Evolutionary conservation across 163 green algal genomes (phyloP).

Genomic region (Chloroidium sp.): DNA sequence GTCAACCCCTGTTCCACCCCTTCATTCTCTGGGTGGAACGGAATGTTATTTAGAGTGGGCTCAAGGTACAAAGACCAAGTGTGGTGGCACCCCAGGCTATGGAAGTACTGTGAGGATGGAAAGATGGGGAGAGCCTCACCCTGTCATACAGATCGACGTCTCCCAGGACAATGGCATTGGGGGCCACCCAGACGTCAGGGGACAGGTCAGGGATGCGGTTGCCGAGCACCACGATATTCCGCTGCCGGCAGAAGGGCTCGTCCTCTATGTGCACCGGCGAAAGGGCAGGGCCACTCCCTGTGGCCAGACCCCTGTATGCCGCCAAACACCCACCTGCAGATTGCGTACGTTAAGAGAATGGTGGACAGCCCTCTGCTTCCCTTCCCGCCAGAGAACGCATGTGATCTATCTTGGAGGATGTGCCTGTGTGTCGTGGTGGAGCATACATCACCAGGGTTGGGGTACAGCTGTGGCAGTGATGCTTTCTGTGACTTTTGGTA

Average conservation of each 20-base stretch:
- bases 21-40: too few relatives aligned
- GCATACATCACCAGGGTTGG: background rate
- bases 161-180: constrained; percentile 82
- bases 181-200: constrained; percentile 77
- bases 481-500: too few relatives aligned
- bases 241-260: constrained; percentile 60
- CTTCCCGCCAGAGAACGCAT: too few relatives aligned
- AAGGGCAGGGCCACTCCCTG: background rate
- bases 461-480: background rate
- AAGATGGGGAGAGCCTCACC: constrained; percentile 25
- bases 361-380: background rate
- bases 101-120: background rate
- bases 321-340: too few relatives aligned
- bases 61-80: too few relatives aligned
- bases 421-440: background rate
- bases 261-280: constrained; percentile 27
- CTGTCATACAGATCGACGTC: constrained; percentile 89
- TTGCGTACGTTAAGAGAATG: background rate
- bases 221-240: constrained; percentile 69
- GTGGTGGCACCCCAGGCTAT: too few relatives aligned
- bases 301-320: background rate
- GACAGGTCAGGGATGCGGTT: constrained; percentile 63
- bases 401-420: too few relatives aligned
- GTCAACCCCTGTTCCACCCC: too few relatives aligned
- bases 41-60: too few relatives aligned